Percentiles rank a stretch among this genome's conserved stretches.
Conservation (phyloP, 2,329 filamentous ascomycete genomes). For the Fusarium ramigenum region DNA sequence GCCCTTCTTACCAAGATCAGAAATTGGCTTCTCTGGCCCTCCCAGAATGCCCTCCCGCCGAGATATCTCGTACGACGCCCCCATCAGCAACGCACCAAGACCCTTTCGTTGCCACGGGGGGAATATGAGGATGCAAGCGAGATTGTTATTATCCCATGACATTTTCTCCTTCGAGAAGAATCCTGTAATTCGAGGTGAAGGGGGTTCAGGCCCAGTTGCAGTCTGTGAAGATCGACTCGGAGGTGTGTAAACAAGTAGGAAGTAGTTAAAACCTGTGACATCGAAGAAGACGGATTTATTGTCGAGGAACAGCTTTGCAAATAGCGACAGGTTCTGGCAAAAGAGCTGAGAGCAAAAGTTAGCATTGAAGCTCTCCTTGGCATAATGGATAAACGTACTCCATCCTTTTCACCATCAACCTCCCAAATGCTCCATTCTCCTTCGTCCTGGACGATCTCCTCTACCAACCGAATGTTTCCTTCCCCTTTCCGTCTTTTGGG, state of each 20-base stretch:
- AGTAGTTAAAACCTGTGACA: slow-evolving; percentile 93
- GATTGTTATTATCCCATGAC: slow-evolving; percentile 98
- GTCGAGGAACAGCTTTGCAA: slow-evolving; percentile 96
- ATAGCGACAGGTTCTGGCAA: slow-evolving; percentile 93
- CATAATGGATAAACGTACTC: slow-evolving; percentile 57
- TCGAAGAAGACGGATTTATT: slow-evolving; percentile 99
- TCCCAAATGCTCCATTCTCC: slow-evolving; percentile 90
- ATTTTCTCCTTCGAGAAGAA: slow-evolving; percentile 99
- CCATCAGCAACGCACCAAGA: slow-evolving; percentile 89
- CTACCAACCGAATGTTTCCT: slow-evolving; percentile 50
- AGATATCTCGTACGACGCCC: slow-evolving; percentile 91
- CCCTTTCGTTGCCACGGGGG: slow-evolving; percentile 95
- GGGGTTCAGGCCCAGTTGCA: slow-evolving; percentile 44
- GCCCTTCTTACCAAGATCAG: slow-evolving; percentile 81
- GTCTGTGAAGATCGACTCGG: slow-evolving; percentile 35
- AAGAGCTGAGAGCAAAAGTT: slow-evolving; percentile 67
- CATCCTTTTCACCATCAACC: slow-evolving; percentile 87
- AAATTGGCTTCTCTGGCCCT: slow-evolving; percentile 93
- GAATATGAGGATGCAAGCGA: slow-evolving; percentile 95
- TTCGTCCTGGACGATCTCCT: slow-evolving; percentile 63
- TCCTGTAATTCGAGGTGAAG: slow-evolving; percentile 71
- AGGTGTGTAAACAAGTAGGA: slow-evolving; percentile 81
- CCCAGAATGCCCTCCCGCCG: slow-evolving; percentile 84
- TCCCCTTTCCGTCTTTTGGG: slow-evolving; percentile 52
- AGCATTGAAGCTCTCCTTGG: neutral